A percentile compares a stretch with the other conserved stretches of the same genome.
These are phyloP conservation scores for Tetradesmus lagerheimii DNA, from an alignment of 139 green algal species.

Conservation along the genomic window DNA sequence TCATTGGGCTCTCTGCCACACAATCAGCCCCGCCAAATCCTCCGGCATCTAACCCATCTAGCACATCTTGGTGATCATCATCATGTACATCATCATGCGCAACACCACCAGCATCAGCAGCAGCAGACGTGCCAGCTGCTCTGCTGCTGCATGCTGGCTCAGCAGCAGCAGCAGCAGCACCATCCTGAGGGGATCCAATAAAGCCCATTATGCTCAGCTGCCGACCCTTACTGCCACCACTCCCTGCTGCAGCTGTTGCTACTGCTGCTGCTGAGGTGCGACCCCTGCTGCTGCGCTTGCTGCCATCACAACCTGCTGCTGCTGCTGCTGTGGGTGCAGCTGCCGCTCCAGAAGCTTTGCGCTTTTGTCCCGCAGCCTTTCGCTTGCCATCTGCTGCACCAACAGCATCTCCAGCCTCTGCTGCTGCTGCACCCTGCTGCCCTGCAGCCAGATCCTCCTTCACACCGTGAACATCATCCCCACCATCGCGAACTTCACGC, in stretches of 20 bases:
- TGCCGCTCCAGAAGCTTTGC: not conserved
- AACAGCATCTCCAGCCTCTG: not conserved
- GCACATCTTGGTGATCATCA: not conserved
- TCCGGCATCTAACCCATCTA: not conserved
- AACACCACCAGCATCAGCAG: not conserved
- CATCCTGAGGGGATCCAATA: slow-evolving; percentile 11
- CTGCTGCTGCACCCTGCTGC: slow-evolving; percentile 16
- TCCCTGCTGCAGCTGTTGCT: slow-evolving; percentile 2
- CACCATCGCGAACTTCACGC: not conserved
- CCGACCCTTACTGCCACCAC: not conserved
- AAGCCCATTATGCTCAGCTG: slow-evolving; percentile 33
- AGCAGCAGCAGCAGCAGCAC: not conserved
- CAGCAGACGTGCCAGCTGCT: not conserved
- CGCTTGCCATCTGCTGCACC: not conserved
- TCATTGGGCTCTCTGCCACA: not conserved
- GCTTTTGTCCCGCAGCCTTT: slow-evolving; percentile 3
- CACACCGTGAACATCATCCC: not conserved
- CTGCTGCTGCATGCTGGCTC: slow-evolving; percentile 6
- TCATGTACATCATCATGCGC: not conserved
- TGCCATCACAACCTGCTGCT: not conserved
- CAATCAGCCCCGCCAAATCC: not conserved
- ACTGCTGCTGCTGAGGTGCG: slow-evolving; percentile 7
- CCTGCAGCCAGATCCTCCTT: not conserved
- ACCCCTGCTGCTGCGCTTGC: not conserved
- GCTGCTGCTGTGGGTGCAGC: not conserved